Evolutionary conservation across 257 asterid species (phyloP), one percentile per base, ranked within the genome.

Genomic region (Cinchona pubescens): DNA sequence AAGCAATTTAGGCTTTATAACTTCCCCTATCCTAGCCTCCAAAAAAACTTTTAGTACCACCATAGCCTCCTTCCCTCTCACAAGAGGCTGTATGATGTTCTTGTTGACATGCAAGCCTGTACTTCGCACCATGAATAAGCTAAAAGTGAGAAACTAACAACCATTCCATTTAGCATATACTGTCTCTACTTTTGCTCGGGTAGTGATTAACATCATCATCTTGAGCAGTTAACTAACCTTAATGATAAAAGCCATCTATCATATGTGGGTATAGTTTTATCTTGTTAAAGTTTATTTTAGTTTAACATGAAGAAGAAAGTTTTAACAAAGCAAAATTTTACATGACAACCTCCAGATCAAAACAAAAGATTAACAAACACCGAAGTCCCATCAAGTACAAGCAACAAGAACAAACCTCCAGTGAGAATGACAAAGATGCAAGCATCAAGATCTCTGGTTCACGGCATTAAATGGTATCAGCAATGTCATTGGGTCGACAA

Each of bases 381-480:
- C 23, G 5, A 76, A 40, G 67, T 23, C 29, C 40, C 30, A 71
- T 37, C 42, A 56, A 37, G 51, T 40, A 46, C 48, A 9, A 55
- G 14, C 10, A 27, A 65, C 53, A 25, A 71, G 59, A 69, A 73
- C 88, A 21, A 85, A 92, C 99, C 74, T 87, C 82, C 77, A 92
- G 78, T 59, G 96, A 89, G 77, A n/a, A n/a, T n/a, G 97, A 84
- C 77, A 90, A 72, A 23, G 86, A 80, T 70, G 97, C 97, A 64
- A 94, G 95, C 37, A 97, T 94, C 70, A 85, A 42, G 64, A 94
- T 94, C 87, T 89, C 99, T 69, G 87, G 81, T 68, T 88, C 86
- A 38, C 79, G 90, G 32, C 71, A 69, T 86, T 83, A 86, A 78
- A 94, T 79, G 80, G 77, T 72, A 30, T 76, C 79, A 49, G 84